Conservation (phyloP, 2,329 filamentous ascomycete species). For the Neofusicoccum sp. region DNA sequence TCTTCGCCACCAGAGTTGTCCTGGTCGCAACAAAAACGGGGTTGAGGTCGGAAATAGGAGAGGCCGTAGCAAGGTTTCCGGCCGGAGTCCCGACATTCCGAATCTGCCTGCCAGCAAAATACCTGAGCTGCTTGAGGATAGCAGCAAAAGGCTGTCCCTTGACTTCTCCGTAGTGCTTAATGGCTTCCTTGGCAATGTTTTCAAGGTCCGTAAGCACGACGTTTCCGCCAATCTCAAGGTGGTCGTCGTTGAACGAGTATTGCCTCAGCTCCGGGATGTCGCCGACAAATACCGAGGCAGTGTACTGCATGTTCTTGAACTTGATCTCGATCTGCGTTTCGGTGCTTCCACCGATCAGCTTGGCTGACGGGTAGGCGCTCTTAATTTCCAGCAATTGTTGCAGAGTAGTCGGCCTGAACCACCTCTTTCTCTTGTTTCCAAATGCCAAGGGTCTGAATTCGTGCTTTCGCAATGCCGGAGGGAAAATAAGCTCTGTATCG, state of each 20-base stretch:
- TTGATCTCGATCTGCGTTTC: conserved; percentile 99
- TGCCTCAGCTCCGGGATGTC: conserved; percentile 88
- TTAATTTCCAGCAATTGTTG: conserved; percentile 92
- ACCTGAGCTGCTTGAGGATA: conserved; percentile 89
- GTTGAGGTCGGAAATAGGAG: conserved; percentile 94
- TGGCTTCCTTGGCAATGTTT: conserved; percentile 73
- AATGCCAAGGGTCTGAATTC: conserved; percentile 79
- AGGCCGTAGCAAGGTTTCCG: conserved; percentile 90
- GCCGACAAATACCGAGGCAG: conserved; percentile 84
- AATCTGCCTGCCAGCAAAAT: conserved; percentile 93
- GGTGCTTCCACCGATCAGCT: conserved; percentile 92
- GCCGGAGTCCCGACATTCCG: conserved; percentile 96
- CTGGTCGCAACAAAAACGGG: conserved; percentile 89
- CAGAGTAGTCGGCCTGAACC: conserved; percentile 86
- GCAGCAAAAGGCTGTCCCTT: conserved; percentile 81
- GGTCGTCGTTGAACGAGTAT: conserved; percentile 74
- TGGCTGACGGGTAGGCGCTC: conserved; percentile 76
- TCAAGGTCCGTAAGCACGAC: conserved; percentile 90
- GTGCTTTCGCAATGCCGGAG: conserved; percentile 78
- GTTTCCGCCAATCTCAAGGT: conserved; percentile 91
- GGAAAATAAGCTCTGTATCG: conserved; percentile 93
- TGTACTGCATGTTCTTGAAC: conserved; percentile 92
- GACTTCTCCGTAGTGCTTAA: conserved; percentile 70
- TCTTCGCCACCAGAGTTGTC: conserved; percentile 77
- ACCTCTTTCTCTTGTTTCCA: conserved; percentile 91